Conservation (phyloP, 768 basidiomycete genomes). For the Kwoniella mangroviensis region DNA sequence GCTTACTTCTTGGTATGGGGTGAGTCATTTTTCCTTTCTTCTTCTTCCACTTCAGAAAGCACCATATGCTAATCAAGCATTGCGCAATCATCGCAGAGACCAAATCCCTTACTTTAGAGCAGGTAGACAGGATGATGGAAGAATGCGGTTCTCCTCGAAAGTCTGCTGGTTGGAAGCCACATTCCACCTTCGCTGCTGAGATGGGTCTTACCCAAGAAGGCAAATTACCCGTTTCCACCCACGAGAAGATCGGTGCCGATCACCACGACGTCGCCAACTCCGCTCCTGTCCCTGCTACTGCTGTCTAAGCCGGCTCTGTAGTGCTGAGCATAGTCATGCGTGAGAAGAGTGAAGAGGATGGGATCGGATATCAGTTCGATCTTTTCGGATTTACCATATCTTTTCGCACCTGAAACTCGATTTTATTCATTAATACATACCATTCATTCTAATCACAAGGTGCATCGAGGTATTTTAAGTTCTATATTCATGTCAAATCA, state of each 20-base stretch:
- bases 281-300: constrained; percentile 14
- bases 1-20: constrained; percentile 79
- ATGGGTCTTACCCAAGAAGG: constrained; percentile 43
- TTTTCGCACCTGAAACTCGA: neutral
- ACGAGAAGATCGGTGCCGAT: constrained; percentile 22
- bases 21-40: constrained; percentile 61
- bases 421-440: neutral
- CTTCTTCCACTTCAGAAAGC: constrained; percentile 62
- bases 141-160: constrained; percentile 40
- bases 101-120: constrained; percentile 67
- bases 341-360: neutral
- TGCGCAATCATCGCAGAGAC: constrained; percentile 65
- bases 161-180: constrained; percentile 57
- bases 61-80: constrained; percentile 58
- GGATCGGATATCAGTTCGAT: neutral
- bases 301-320: constrained; percentile 9
- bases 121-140: constrained; percentile 53
- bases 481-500: neutral
- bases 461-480: constrained; percentile 4
- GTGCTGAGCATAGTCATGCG: neutral
- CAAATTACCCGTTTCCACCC: constrained; percentile 35
- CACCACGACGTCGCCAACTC: constrained; percentile 28
- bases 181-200: constrained; percentile 53
- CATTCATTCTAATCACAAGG: neutral
- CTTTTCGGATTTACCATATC: neutral